A percentile compares a stretch with the other conserved stretches of the same genome.
These are phyloP conservation scores for Fusarium humuli DNA, from an alignment of 2,329 filamentous ascomycete genomes.

Conservation along the genomic window DNA sequence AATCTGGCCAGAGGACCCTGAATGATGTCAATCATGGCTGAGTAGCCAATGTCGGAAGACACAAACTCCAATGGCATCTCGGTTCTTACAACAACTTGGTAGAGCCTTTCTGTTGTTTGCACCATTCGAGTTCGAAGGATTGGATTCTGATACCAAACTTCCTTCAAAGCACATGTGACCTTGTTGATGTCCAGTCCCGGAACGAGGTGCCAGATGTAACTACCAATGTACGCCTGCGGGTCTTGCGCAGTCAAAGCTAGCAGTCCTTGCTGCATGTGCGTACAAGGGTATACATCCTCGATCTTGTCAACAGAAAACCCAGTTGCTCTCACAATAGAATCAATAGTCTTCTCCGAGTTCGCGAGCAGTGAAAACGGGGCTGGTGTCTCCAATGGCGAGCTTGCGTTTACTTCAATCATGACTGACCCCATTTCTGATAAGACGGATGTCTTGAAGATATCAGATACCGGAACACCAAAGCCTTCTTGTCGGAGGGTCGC, in stretches of 20 bases:
- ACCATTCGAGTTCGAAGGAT: not conserved
- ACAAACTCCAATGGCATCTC: not conserved
- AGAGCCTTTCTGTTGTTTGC: not conserved
- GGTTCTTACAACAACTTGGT: not conserved
- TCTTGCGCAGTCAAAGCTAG: constrained; percentile 6
- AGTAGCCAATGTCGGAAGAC: not conserved
- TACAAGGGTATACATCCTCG: constrained; percentile 1
- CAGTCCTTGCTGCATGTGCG: constrained; percentile 8
- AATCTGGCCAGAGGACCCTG: not conserved
- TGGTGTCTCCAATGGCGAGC: not conserved
- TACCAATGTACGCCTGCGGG: not conserved
- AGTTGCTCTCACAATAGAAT: not conserved
- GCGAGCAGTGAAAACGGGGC: not conserved
- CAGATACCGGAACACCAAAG: not conserved
- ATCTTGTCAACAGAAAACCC: not conserved
- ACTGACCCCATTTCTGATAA: not conserved
- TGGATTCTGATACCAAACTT: not conserved
- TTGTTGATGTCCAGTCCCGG: not conserved
- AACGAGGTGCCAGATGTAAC: not conserved
- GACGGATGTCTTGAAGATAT: not conserved
- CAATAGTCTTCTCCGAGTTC: not conserved
- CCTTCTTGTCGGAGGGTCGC: not conserved
- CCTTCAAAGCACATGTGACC: not conserved
- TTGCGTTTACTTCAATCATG: not conserved
- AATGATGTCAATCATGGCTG: not conserved